A percentile compares a stretch with the other conserved stretches of the same genome.
These are phyloP conservation scores for Neofusicoccum kwambonambiense DNA, from an alignment of 2,329 filamentous ascomycete species.

Conservation along the genomic window DNA sequence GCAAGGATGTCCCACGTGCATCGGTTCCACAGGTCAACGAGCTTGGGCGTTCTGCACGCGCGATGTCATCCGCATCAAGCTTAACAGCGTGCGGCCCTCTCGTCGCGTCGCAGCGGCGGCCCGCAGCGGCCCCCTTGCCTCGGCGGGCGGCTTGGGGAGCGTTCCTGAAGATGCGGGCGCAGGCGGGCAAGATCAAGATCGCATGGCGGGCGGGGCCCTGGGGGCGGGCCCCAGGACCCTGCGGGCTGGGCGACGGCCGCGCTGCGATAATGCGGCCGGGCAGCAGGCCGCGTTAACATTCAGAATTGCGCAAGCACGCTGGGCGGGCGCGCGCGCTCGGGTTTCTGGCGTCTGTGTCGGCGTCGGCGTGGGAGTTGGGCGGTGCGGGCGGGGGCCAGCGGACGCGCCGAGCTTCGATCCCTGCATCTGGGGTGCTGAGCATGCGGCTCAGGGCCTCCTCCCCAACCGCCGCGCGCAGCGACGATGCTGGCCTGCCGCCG, in stretches of 20 bases:
- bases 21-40: constrained; percentile 9
- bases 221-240: too few species aligned
- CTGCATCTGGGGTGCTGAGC: constrained; percentile 8
- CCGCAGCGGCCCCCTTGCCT: constrained; percentile 12
- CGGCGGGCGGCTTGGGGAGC: not conserved
- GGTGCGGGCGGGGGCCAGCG: too few species aligned
- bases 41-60: constrained; percentile 4
- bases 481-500: too few species aligned
- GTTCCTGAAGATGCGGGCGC: constrained; percentile 8
- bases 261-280: not conserved
- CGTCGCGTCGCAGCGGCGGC: not conserved
- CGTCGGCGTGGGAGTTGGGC: not conserved
- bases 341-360: not conserved
- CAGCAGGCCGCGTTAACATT: constrained; percentile 12
- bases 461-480: too few species aligned
- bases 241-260: too few species aligned
- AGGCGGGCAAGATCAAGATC: not conserved
- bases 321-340: not conserved
- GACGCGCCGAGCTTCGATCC: not conserved
- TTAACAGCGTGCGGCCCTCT: not conserved
- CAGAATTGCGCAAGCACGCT: constrained; percentile 9
- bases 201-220: not conserved
- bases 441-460: not conserved
- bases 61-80: constrained; percentile 10
- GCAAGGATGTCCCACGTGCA: constrained; percentile 7